Percentiles rank a stretch among this genome's conserved stretches.
phyloP scores from a whole-genome alignment of 768 basidiomycete species.

The Boletus eberwhitei region DNA sequence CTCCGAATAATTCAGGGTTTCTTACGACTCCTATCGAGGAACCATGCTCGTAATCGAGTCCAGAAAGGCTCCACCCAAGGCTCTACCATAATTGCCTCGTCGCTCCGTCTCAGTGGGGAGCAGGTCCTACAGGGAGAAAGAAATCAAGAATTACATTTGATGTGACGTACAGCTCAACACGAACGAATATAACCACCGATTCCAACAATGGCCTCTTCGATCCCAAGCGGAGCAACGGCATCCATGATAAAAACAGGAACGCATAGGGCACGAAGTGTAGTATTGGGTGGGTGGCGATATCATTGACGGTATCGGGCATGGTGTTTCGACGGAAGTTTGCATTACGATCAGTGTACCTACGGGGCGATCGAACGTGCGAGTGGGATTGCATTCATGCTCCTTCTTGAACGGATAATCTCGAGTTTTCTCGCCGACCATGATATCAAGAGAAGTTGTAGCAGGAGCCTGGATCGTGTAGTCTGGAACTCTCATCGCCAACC shows the following conservation, averaged over 20 bases:
- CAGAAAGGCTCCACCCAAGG: slow-evolving; percentile 25
- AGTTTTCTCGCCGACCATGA: not conserved
- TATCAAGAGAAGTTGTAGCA: not conserved
- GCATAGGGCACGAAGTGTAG: slow-evolving; percentile 9
- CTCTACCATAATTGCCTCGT: slow-evolving; percentile 24
- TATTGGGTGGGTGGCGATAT: slow-evolving; percentile 20
- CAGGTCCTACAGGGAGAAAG: slow-evolving; percentile 18
- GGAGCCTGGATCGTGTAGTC: slow-evolving; percentile 5
- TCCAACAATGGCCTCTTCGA: slow-evolving; percentile 28
- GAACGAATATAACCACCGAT: slow-evolving; percentile 29
- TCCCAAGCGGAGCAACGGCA: slow-evolving; percentile 25
- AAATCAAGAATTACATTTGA: slow-evolving; percentile 12
- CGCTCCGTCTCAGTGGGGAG: slow-evolving; percentile 25
- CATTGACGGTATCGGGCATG: slow-evolving; percentile 15
- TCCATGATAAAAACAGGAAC: slow-evolving; percentile 26
- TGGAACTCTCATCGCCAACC: slow-evolving; percentile 17
- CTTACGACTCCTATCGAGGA: slow-evolving; percentile 13
- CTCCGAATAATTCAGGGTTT: slow-evolving; percentile 16
- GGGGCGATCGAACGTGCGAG: not conserved
- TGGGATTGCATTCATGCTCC: not conserved
- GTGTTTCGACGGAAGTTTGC: slow-evolving; percentile 20
- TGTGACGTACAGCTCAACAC: slow-evolving; percentile 22
- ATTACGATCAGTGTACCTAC: slow-evolving; percentile 21
- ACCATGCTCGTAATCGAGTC: slow-evolving; percentile 18
- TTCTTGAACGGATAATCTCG: slow-evolving; percentile 3